A percentile compares a stretch with the other conserved stretches of the same genome.
phyloP scores from a whole-genome alignment of 2,329 filamentous ascomycete species.

The Alternaria consortialis region DNA sequence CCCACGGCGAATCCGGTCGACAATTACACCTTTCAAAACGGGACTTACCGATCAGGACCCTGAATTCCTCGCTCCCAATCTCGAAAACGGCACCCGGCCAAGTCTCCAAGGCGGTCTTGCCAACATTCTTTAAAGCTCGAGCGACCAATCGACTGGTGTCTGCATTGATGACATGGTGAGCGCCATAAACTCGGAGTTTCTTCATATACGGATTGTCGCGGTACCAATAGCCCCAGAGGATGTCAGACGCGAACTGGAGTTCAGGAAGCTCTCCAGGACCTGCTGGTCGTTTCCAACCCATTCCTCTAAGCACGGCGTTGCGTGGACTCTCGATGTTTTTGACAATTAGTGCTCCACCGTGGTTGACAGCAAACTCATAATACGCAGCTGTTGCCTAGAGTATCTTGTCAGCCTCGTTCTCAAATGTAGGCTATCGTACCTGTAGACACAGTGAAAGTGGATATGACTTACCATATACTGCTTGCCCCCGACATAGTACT shows the following conservation, averaged over 20 bases:
- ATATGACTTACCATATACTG: slow-evolving; percentile 19
- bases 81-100: slow-evolving; percentile 34
- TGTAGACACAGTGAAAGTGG: not conserved
- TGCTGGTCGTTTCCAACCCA: slow-evolving; percentile 15
- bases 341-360: slow-evolving; percentile 23
- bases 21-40: not conserved
- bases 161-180: slow-evolving; percentile 23
- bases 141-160: slow-evolving; percentile 24
- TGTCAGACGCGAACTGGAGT: slow-evolving; percentile 25
- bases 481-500: slow-evolving; percentile 21
- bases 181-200: slow-evolving; percentile 30
- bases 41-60: slow-evolving; percentile 31
- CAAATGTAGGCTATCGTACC: not conserved
- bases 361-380: slow-evolving; percentile 28
- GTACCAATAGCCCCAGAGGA: slow-evolving; percentile 36
- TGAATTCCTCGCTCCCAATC: slow-evolving; percentile 22
- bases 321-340: slow-evolving; percentile 19
- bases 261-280: slow-evolving; percentile 30
- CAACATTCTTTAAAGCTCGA: slow-evolving; percentile 23
- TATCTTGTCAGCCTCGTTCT: not conserved
- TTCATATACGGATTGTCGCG: slow-evolving; percentile 24
- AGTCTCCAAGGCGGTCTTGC: not conserved
- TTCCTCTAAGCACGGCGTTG: slow-evolving; percentile 3
- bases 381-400: slow-evolving; percentile 23
- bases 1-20: no score